Base-by-base conservation (phyloP, 257 asterid species). In the Gynochthodes officinalis region DNA sequence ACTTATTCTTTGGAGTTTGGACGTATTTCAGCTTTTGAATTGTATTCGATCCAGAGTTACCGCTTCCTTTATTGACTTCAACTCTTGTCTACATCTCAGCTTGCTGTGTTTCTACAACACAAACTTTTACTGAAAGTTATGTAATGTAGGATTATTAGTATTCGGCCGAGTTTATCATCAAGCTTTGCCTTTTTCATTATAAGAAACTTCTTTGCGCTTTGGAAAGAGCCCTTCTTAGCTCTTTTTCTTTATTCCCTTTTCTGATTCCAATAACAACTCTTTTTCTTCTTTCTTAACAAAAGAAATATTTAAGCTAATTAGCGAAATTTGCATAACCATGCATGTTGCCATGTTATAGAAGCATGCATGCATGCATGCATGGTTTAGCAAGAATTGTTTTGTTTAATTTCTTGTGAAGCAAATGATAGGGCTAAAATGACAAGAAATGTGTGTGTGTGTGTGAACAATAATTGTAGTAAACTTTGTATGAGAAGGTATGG, bases 171-270 rank as follows among this genome's bases (percentile, higher is more conserved):
- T 71, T 71, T 25, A 66, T 44, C 39, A 25, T 71, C 61, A 46
- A 60, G 28, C 69, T 72, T 59, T 61, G 25, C 44, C 37, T 67
- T 57, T 66, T 19, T 43, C 67, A 42, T 58, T 66, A 49, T 54
- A 49, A 72, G 70, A 72, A 72, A 33, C 62, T 72, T 67, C 43
- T 35, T 21, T 43, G 69, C 60, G 37, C 78, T 74, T 74, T 54
- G 60, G 67, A 74, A 74, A 65, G 46, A 69, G 18, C 40, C 32
- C 69, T 55, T 67, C 28, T 64, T 18, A 15, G 4, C 66, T 7
- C 62, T 27, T 44, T 43, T 30, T 74, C 35, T 67, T 57, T 58
- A n/a, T 39, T 62, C 48, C 28, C 52, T 64, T 64, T 63, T 40
- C 35, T 64, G 33, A 39, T 64, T 64, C 68, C 68, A 18, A 63